Conservation (phyloP, 306 rosid genomes). For the Senna tora region DNA sequence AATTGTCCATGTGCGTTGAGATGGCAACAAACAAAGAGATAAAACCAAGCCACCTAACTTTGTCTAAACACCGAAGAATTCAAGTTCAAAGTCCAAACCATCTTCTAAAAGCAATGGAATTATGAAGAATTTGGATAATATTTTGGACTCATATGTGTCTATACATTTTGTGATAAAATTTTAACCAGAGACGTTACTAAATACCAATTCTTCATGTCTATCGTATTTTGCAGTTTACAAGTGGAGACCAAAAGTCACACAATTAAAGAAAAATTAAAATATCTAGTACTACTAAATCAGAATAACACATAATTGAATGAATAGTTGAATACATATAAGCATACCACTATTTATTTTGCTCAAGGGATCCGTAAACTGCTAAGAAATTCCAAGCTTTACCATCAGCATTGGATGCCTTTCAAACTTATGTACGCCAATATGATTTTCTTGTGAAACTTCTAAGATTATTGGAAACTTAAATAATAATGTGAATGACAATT, state of each 20-base stretch:
- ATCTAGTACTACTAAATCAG: not conserved
- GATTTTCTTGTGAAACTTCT: no score
- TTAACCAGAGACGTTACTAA: no score
- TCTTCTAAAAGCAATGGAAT: not conserved
- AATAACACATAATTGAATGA: not conserved
- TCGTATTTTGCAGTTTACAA: not conserved
- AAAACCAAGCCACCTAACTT: conserved; percentile 24
- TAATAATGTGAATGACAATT: no score
- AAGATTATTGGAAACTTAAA: no score
- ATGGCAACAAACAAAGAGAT: conserved; percentile 10
- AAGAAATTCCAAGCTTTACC: no score
- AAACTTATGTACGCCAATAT: no score
- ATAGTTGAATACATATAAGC: not conserved
- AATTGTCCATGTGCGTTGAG: conserved; percentile 4
- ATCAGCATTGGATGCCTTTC: no score
- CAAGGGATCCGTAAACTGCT: no score
- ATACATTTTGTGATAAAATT: no score
- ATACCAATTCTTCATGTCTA: no score
- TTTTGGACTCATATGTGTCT: conserved; percentile 1
- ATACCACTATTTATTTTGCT: not conserved
- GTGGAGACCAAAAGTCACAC: not conserved
- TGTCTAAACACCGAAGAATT: conserved; percentile 18
- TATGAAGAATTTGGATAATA: not conserved
- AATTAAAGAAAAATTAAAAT: not conserved
- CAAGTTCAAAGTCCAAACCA: conserved; percentile 29